Conservation (phyloP, 2,329 filamentous ascomycete genomes). For the Talaromyces sp. region DNA sequence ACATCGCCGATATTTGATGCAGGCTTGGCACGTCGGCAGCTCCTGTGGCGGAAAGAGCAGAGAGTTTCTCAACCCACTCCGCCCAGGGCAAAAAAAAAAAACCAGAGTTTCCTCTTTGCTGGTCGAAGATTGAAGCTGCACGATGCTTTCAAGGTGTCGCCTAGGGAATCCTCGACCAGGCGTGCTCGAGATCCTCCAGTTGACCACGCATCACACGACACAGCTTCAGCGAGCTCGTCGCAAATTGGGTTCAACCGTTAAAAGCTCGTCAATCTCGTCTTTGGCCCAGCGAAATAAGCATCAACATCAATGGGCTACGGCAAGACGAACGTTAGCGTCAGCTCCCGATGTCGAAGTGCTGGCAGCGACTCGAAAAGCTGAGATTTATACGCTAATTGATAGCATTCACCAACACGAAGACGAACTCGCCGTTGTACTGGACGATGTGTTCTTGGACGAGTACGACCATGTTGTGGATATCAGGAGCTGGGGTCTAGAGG, state of each 20-base stretch:
- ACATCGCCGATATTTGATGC: neutral
- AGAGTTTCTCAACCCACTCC: neutral
- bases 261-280: constrained; percentile 4
- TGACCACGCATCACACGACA: constrained; percentile 7
- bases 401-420: constrained; percentile 31
- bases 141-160: constrained; percentile 30
- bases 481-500: constrained; percentile 21
- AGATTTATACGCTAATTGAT: constrained; percentile 31
- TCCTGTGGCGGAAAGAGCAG: constrained; percentile 8
- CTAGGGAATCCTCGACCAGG: constrained; percentile 22
- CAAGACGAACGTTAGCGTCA: constrained; percentile 18
- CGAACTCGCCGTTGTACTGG: constrained; percentile 26
- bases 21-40: constrained; percentile 5
- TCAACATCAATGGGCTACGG: neutral
- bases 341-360: constrained; percentile 15
- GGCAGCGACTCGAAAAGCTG: constrained; percentile 20
- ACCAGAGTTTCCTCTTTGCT: constrained; percentile 4
- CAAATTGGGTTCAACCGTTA: constrained; percentile 8
- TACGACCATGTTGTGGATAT: constrained; percentile 18
- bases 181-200: constrained; percentile 21
- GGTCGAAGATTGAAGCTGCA: constrained; percentile 13
- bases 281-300: neutral
- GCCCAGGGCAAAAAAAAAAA: neutral
- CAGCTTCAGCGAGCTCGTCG: constrained; percentile 12
- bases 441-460: constrained; percentile 28